Conservation (phyloP, 1,139 yeast species). For the Protomyces gravidus region DNA sequence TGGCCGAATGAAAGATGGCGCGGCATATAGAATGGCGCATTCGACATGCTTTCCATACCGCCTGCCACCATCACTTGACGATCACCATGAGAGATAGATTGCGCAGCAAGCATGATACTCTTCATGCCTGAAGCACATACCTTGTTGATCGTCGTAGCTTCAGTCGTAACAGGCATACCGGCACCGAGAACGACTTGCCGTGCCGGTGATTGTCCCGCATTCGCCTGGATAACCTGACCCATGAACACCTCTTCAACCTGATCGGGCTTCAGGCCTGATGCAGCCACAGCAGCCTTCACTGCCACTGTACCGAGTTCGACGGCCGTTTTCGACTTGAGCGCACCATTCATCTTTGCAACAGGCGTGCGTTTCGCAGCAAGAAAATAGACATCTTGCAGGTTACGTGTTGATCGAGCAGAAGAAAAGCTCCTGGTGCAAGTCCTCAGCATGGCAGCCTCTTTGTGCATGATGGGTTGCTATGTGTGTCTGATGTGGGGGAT, state of each 20-base stretch:
- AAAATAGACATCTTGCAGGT: conserved; percentile 59
- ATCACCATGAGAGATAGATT: conserved; percentile 77
- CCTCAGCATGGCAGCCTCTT: too few relatives aligned
- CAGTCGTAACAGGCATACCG: conserved; percentile 70
- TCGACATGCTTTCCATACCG: conserved; percentile 96
- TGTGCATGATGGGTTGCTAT: too few relatives aligned
- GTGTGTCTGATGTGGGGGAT: too few relatives aligned
- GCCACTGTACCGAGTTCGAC: conserved; percentile 89
- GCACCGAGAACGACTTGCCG: conserved; percentile 93
- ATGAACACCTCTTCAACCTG: conserved; percentile 85
- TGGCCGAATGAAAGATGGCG: conserved; percentile 84
- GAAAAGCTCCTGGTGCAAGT: too few relatives aligned
- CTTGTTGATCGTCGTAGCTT: conserved; percentile 88
- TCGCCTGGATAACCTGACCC: conserved; percentile 90
- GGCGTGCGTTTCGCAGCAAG: conserved; percentile 93
- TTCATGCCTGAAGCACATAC: conserved; percentile 97
- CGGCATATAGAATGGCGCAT: conserved; percentile 89
- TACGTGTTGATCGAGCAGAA: not conserved
- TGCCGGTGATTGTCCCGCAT: conserved; percentile 95
- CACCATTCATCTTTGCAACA: conserved; percentile 86
- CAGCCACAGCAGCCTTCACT: conserved; percentile 48
- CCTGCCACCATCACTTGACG: conserved; percentile 94
- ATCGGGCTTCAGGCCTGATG: conserved; percentile 51
- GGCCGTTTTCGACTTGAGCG: conserved; percentile 65
- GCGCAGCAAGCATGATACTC: conserved; percentile 84